A percentile compares a stretch with the other conserved stretches of the same genome.
phyloP scores from a whole-genome alignment of 106 monocot genomes.

The Acanthochlamys bracteata region DNA sequence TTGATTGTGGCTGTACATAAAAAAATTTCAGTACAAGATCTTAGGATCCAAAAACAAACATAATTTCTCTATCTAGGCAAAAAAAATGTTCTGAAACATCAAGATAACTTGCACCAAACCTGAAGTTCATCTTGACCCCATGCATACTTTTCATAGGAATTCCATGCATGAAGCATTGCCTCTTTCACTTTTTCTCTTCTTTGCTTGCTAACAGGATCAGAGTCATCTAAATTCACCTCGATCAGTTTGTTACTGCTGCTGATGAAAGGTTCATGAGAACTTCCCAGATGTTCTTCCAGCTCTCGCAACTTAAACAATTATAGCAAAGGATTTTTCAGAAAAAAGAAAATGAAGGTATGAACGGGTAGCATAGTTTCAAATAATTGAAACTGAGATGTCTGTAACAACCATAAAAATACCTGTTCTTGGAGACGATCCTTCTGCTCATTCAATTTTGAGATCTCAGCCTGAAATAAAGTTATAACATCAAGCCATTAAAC shows the following conservation, averaged over 20 bases:
- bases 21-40: background rate
- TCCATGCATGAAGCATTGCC: slow-evolving; percentile 98
- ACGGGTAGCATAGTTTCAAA: background rate
- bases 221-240: slow-evolving; percentile 16
- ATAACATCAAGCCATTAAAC: background rate
- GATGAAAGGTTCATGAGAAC: slow-evolving; percentile 8
- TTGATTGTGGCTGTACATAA: slow-evolving; percentile 74
- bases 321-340: background rate
- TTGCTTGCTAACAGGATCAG: slow-evolving; percentile 52
- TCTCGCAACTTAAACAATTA: slow-evolving; percentile 35
- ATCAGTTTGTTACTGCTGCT: slow-evolving; percentile 3
- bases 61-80: background rate
- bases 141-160: slow-evolving; percentile 81
- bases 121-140: slow-evolving; percentile 96
- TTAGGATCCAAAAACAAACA: background rate
- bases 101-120: slow-evolving; percentile 15
- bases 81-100: background rate
- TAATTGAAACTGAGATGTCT: background rate
- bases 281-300: slow-evolving; percentile 14
- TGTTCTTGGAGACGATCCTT: slow-evolving; percentile 41
- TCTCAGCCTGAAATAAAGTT: slow-evolving; percentile 42
- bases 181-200: slow-evolving; percentile 90
- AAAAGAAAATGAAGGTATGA: background rate
- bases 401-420: slow-evolving; percentile 19
- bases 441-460: slow-evolving; percentile 35